Base-by-base conservation (phyloP, 2,329 filamentous ascomycete species). In the Venturia asperata region DNA sequence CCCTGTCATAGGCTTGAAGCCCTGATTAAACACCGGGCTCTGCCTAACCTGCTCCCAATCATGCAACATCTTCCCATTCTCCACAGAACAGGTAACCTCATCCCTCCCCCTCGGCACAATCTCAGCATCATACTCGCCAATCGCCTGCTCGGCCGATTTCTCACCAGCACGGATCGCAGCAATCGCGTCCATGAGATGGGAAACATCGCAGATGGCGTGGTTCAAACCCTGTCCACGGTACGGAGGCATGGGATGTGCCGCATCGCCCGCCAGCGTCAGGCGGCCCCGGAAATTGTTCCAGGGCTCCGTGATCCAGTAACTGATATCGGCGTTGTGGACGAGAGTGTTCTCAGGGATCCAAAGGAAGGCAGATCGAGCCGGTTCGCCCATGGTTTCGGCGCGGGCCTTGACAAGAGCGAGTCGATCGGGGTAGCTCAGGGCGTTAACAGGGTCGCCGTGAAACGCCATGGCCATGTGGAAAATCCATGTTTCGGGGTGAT, bases 151-250 rank as follows among this genome's bases (percentile, higher is more conserved):
- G 61, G 17, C 42, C 19, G 17, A 6, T 41, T 70, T 64, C 19
- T 65, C 68, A 1, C 72, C 61, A 66, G 19, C 58, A 39, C 66
- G 37, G 30, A n/a, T 37, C 17, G 58, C 67, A 39, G 70, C 71
- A 34, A 62, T 65, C 13, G 65, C 69, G 5, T 70, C 65, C 21
- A 67, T 45, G 9, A 81, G 67, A 65, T 77, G 75, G 0, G 72
- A 74, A 5, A 75, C 77, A 66, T 82, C 80, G 1, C 74, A 74
- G 9, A 81, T 71, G 2, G 76, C 75, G 66, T 81, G 79, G 66
- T 81, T 81, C 21, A 81, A 72, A 0, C 79, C 79, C 69, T 82
- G 79, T 0, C 79, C 80, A 24, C 80, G 75, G 68, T 82, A 74
- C 60, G 73, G 75, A 3, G 74, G 76, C 75, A 78, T 78, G 1